Evolutionary conservation across 768 basidiomycete species (phyloP).

Genomic region (Suillus subalutaceus): DNA sequence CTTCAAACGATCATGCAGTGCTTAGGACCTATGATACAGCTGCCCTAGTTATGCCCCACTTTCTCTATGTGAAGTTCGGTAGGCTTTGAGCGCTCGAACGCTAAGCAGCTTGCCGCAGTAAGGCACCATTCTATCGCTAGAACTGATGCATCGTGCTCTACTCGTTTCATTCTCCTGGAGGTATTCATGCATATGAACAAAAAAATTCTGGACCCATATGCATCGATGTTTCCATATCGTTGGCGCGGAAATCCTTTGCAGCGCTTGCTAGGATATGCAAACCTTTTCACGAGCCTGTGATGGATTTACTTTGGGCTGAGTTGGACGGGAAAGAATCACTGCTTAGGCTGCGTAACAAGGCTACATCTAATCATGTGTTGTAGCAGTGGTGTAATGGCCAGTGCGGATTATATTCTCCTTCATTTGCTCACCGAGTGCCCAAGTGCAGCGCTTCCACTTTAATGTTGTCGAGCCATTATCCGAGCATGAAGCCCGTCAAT

Average conservation of each 20-base stretch:
- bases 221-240: not conserved
- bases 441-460: not conserved
- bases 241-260: not conserved
- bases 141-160: not conserved
- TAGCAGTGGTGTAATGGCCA: not conserved
- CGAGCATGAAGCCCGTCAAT: no score
- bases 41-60: no score
- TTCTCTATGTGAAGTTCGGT: no score
- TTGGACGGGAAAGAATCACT: not conserved
- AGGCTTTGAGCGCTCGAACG: no score
- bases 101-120: no score
- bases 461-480: not conserved
- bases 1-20: no score
- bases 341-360: not conserved
- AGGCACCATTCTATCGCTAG: no score
- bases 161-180: not conserved
- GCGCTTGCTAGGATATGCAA: slow-evolving; percentile 11
- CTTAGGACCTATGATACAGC: no score
- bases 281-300: not conserved
- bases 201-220: not conserved
- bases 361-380: not conserved
- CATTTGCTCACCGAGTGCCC: not conserved
- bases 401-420: not conserved
- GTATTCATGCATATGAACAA: not conserved
- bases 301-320: slow-evolving; percentile 8